Evolutionary conservation across 1,284 basidiomycete genomes (phyloP).

Genomic region (Austroboletus niveus): DNA sequence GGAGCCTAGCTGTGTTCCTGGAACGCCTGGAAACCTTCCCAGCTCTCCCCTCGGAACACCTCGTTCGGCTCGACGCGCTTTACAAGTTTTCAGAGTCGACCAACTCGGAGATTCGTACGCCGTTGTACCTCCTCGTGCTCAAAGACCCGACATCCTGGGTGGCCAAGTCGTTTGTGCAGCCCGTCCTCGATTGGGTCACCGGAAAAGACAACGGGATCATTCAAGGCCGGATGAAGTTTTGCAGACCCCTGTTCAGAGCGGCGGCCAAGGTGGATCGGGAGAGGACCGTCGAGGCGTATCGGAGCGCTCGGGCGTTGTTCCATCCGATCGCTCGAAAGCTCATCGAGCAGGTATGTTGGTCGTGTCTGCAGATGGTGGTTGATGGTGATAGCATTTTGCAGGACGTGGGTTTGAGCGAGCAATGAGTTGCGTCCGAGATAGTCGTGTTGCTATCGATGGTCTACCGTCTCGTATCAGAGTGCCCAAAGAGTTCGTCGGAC

Average conservation of each 20-base stretch:
- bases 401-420: conserved; percentile 21
- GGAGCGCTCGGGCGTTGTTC: conserved; percentile 54
- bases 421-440: too few species aligned
- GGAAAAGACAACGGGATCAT: conserved; percentile 60
- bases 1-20: conserved; percentile 63
- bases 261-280: conserved; percentile 57
- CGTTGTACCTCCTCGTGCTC: conserved; percentile 68
- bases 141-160: conserved; percentile 47
- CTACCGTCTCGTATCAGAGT: too few species aligned
- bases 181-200: conserved; percentile 69
- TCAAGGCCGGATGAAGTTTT: conserved; percentile 84
- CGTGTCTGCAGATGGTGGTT: not conserved
- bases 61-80: conserved; percentile 52
- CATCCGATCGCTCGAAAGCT: conserved; percentile 77
- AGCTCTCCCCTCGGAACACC: conserved; percentile 54
- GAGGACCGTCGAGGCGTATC: conserved; percentile 64
- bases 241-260: conserved; percentile 63
- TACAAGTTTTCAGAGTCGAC: conserved; percentile 54
- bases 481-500: too few species aligned
- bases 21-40: conserved; percentile 60
- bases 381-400: not conserved
- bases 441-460: too few species aligned
- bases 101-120: conserved; percentile 71
- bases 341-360: conserved; percentile 63
- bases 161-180: conserved; percentile 46